Percentiles rank a stretch among this genome's conserved stretches.
phyloP scores from a whole-genome alignment of 768 basidiomycete species.

The Cubamyces sp. region DNA sequence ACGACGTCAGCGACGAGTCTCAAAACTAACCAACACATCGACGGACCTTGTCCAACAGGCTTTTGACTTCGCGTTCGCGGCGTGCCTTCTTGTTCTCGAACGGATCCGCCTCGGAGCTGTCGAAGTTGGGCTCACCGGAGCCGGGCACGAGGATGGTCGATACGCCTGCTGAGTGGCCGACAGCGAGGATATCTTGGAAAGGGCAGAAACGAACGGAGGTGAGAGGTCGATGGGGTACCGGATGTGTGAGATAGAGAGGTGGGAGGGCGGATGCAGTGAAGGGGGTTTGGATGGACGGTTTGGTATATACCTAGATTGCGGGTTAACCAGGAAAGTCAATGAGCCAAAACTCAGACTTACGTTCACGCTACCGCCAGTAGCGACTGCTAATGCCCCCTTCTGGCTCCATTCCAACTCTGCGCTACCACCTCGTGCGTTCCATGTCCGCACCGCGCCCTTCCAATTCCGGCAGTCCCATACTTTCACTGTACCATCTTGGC shows the following conservation, averaged over 20 bases:
- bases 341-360: constrained; percentile 45
- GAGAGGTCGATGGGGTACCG: constrained; percentile 79
- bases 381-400: constrained; percentile 80
- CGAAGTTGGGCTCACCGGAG: constrained; percentile 93
- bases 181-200: constrained; percentile 81
- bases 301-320: constrained; percentile 65
- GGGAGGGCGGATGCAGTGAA: constrained; percentile 56
- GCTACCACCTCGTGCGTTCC: constrained; percentile 70
- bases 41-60: constrained; percentile 79
- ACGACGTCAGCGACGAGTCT: neutral
- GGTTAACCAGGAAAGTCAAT: constrained; percentile 5
- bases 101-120: constrained; percentile 91
- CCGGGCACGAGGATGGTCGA: constrained; percentile 91
- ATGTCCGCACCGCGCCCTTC: constrained; percentile 83
- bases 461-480: constrained; percentile 98
- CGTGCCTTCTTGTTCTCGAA: constrained; percentile 84
- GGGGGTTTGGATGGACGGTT: constrained; percentile 63
- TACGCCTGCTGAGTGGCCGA: constrained; percentile 79
- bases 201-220: constrained; percentile 82
- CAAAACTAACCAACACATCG: neutral
- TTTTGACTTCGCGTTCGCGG: constrained; percentile 89
- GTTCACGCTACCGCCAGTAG: constrained; percentile 82
- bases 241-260: constrained; percentile 88
- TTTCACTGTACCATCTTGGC: constrained; percentile 87
- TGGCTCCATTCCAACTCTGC: constrained; percentile 85